These are phyloP conservation scores for Phalaenopsis equestris DNA, from an alignment of 106 monocot species.

Conservation along the genomic window DNA sequence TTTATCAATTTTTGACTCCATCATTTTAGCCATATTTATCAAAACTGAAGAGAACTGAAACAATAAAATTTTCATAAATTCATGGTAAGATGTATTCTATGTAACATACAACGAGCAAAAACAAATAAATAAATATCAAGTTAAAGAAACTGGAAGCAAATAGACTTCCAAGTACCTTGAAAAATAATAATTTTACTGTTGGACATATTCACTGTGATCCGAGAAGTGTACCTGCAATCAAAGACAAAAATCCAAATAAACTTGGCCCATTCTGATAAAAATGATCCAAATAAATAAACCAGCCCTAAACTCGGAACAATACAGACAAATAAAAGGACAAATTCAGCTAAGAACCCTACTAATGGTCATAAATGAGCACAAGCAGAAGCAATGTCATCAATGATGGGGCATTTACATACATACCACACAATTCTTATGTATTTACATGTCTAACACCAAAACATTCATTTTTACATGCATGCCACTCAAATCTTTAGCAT, in stretches of 20 bases:
- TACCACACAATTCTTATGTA: no score
- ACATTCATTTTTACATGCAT: no score
- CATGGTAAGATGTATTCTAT: no score
- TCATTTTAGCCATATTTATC: no score
- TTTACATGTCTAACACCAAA: no score
- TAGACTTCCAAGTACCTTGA: conserved; percentile 36
- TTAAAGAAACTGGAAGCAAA: neutral
- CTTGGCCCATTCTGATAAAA: neutral
- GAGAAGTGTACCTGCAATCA: conserved; percentile 62
- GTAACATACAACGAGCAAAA: no score
- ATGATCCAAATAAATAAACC: neutral
- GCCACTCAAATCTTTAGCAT: no score
- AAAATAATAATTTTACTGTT: conserved; percentile 54
- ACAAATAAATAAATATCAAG: no score
- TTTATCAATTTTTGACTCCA: no score
- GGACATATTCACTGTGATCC: conserved; percentile 85
- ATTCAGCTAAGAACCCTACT: neutral
- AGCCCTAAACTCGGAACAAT: neutral
- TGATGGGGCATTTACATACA: neutral
- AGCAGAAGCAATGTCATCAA: neutral
- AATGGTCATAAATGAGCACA: neutral
- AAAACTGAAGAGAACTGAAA: no score
- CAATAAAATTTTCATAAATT: no score
- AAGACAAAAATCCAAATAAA: neutral
- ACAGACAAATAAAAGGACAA: neutral